Evolutionary conservation across 1,284 basidiomycete species (phyloP).

Genomic region (Pulchroboletus neoregius): DNA sequence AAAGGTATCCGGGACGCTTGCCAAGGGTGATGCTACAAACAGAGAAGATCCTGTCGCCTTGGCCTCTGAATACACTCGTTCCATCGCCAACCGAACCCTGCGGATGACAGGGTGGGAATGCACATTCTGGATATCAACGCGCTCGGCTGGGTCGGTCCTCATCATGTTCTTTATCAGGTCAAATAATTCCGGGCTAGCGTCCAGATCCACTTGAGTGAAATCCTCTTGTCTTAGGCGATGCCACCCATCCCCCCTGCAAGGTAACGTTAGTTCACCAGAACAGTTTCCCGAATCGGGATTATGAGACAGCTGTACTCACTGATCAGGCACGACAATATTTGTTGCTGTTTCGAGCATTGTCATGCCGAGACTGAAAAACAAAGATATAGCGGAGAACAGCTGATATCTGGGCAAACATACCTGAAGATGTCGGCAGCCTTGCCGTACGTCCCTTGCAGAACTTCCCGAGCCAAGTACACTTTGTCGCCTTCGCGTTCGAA

Average conservation of each 20-base stretch:
- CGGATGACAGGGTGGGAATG: constrained; percentile 65
- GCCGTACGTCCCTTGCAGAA: constrained; percentile 87
- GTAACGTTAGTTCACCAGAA: constrained; percentile 14
- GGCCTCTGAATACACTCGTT: constrained; percentile 42
- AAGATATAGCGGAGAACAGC: constrained; percentile 3
- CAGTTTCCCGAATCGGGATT: constrained; percentile 3
- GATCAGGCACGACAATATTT: constrained; percentile 96
- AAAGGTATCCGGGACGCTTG: constrained; percentile 54
- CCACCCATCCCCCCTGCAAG: constrained; percentile 81
- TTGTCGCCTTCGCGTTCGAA: constrained; percentile 98
- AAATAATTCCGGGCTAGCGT: constrained; percentile 70
- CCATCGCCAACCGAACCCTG: constrained; percentile 66
- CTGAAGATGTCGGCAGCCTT: constrained; percentile 96
- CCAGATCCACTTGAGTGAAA: constrained; percentile 83
- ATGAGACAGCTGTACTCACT: constrained; percentile 56
- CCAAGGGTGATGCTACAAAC: constrained; percentile 67
- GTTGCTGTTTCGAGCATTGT: constrained; percentile 93
- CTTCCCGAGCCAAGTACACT: constrained; percentile 97
- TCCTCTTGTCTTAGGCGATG: constrained; percentile 90
- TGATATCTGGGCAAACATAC: constrained; percentile 44
- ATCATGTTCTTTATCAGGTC: constrained; percentile 77
- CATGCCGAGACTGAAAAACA: constrained; percentile 75
- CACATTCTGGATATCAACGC: constrained; percentile 60
- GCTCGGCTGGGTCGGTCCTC: constrained; percentile 61
- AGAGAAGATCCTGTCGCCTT: constrained; percentile 39